A percentile compares a stretch with the other conserved stretches of the same genome.
These are phyloP conservation scores for Pseudonitzschia pungens DNA, from an alignment of 108 stramenopile species.

Conservation along the genomic window DNA sequence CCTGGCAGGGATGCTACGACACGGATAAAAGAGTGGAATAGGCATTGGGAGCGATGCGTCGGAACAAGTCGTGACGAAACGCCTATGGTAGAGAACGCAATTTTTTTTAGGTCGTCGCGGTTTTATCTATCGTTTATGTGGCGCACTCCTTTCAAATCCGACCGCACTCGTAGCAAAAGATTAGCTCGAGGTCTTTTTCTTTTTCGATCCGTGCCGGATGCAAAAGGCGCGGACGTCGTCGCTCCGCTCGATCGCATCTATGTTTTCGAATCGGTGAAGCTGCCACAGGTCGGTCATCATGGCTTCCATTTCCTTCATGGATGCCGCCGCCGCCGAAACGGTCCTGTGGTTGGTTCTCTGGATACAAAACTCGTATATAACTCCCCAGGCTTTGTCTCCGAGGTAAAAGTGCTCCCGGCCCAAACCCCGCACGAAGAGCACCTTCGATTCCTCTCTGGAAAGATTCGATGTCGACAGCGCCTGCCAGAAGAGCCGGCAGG, in stretches of 20 bases:
- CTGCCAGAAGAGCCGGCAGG: neutral
- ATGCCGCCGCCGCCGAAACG: neutral
- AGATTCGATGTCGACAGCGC: conserved; percentile 3
- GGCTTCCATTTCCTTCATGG: neutral
- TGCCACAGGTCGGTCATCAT: conserved; percentile 12
- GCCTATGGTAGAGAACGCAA: too few species aligned
- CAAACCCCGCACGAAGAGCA: conserved; percentile 2
- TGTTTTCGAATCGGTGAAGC: conserved; percentile 14
- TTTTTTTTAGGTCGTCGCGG: too few species aligned
- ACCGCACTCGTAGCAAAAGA: too few species aligned
- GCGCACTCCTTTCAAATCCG: too few species aligned
- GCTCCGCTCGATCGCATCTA: neutral
- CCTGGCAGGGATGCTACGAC: too few species aligned
- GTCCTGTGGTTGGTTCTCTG: neutral
- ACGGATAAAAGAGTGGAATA: too few species aligned
- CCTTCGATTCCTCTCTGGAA: conserved; percentile 3
- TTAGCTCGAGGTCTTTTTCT: neutral
- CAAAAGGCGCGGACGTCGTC: conserved; percentile 16
- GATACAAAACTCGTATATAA: conserved; percentile 5
- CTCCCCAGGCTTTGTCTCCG: conserved; percentile 5
- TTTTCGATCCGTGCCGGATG: neutral
- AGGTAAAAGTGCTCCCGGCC: conserved; percentile 6
- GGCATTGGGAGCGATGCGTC: too few species aligned
- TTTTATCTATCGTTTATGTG: too few species aligned
- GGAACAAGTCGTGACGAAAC: too few species aligned